Evolutionary conservation across 495 filamentous ascomycete genomes (phyloP).

Genomic region (Umbilicaria muhlenbergii): DNA sequence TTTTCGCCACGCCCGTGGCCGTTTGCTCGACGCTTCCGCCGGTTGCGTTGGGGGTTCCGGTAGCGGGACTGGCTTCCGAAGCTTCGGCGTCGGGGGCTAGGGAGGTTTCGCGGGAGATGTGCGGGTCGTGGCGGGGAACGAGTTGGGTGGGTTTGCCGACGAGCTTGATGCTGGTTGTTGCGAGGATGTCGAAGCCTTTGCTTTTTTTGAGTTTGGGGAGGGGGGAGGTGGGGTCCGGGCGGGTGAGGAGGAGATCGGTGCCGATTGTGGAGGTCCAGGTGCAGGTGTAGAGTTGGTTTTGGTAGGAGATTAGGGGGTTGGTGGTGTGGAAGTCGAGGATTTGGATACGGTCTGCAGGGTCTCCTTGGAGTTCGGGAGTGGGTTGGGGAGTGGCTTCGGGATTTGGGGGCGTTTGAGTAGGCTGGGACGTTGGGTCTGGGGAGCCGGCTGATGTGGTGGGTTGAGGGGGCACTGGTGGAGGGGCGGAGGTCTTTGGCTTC

Average conservation of each 20-base stretch:
- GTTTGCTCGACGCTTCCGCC: not conserved
- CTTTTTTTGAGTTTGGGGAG: slow-evolving; percentile 24
- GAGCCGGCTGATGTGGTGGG: too few relatives aligned
- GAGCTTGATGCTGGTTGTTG: slow-evolving; percentile 38
- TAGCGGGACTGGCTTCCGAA: not conserved
- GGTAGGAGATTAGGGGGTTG: slow-evolving; percentile 60
- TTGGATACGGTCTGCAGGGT: slow-evolving; percentile 40
- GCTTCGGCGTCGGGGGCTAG: not conserved
- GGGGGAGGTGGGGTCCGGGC: slow-evolving; percentile 24
- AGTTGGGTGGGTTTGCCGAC: slow-evolving; percentile 28
- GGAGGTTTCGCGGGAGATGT: slow-evolving; percentile 2
- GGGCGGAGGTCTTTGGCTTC: slow-evolving; percentile 3
- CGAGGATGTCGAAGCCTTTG: slow-evolving; percentile 43
- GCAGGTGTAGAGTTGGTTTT: slow-evolving; percentile 58
- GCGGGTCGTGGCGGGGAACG: slow-evolving; percentile 2
- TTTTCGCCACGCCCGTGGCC: not conserved
- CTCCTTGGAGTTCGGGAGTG: too few relatives aligned
- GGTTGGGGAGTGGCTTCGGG: not conserved
- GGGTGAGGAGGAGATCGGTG: slow-evolving; percentile 59
- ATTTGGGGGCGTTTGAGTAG: not conserved
- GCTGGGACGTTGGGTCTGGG: too few relatives aligned
- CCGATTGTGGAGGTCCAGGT: slow-evolving; percentile 64
- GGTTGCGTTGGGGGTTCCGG: not conserved
- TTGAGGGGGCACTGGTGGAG: too few relatives aligned
- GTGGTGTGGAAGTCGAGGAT: slow-evolving; percentile 61